A percentile compares a stretch with the other conserved stretches of the same genome.
These are phyloP conservation scores for Lithohypha guttulata DNA, from an alignment of 2,329 filamentous ascomycete genomes.

Conservation along the genomic window DNA sequence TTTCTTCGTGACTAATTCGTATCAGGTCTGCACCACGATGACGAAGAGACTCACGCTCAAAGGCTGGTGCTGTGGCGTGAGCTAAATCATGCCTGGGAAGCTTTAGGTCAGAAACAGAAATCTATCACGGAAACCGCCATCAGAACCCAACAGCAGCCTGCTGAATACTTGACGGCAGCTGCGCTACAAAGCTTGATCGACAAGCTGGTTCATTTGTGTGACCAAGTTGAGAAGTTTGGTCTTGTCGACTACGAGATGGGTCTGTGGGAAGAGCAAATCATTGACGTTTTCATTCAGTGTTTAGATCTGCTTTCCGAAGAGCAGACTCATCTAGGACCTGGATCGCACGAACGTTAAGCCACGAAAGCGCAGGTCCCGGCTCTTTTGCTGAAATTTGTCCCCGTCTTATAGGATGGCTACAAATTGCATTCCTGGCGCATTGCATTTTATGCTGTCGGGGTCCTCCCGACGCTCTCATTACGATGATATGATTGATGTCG, in stretches of 20 bases:
- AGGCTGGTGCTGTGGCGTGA: conserved; percentile 82
- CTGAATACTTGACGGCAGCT: conserved; percentile 55
- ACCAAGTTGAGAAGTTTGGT: conserved; percentile 80
- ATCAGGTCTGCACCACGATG: conserved; percentile 72
- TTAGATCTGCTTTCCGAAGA: conserved; percentile 13
- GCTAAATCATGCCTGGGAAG: conserved; percentile 88
- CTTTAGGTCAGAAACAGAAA: conserved; percentile 71
- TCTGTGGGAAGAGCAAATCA: conserved; percentile 88
- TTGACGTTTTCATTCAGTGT: conserved; percentile 35
- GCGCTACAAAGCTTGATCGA: conserved; percentile 68
- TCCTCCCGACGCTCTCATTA: no score
- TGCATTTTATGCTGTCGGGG: no score
- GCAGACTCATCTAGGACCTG: background rate
- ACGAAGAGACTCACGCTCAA: conserved; percentile 62
- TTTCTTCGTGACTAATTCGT: conserved; percentile 28
- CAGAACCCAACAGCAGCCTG: conserved; percentile 46
- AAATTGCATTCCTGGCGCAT: no score
- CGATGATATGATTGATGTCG: no score
- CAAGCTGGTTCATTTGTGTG: conserved; percentile 71
- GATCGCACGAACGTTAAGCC: conserved; percentile 1
- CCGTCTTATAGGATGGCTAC: no score
- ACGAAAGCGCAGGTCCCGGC: no score
- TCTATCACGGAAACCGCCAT: conserved; percentile 55
- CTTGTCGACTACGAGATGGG: conserved; percentile 96
- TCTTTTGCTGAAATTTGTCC: no score